Evolutionary conservation across 176 grass and related monocot genomes (phyloP).

Genomic region (Aegilops umbellulata): DNA sequence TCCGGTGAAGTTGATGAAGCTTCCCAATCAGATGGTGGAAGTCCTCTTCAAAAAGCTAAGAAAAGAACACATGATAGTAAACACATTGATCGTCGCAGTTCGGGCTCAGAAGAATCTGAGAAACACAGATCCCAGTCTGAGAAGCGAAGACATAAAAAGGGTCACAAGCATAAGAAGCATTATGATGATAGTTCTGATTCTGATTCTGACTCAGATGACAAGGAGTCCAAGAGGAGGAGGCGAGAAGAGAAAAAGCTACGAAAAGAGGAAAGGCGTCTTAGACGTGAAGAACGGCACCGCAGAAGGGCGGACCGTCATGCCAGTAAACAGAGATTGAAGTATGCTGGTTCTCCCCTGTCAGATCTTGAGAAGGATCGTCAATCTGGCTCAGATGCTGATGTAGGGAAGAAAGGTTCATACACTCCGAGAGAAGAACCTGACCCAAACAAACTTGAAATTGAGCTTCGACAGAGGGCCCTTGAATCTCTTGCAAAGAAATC

Average conservation of each 20-base stretch:
- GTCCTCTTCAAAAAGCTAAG: conserved; percentile 39
- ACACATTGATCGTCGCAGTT: conserved; percentile 37
- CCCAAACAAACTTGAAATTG: conserved; percentile 78
- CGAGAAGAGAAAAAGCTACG: conserved; percentile 71
- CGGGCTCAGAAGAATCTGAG: conserved; percentile 53
- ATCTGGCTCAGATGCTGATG: conserved; percentile 50
- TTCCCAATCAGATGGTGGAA: conserved; percentile 41
- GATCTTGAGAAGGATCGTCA: conserved; percentile 46
- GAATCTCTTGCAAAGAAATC: conserved; percentile 76
- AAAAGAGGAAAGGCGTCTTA: conserved; percentile 80
- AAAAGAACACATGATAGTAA: conserved; percentile 29
- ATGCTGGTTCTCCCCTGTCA: conserved; percentile 22
- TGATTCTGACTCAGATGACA: conserved; percentile 53
- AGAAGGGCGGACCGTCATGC: conserved; percentile 54
- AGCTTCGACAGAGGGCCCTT: conserved; percentile 86
- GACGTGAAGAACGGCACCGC: conserved; percentile 64
- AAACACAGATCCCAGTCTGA: conserved; percentile 48
- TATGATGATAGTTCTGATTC: conserved; percentile 58
- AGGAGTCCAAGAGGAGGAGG: conserved; percentile 62
- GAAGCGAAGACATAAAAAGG: conserved; percentile 65
- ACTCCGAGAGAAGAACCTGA: conserved; percentile 46
- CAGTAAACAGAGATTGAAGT: conserved; percentile 51
- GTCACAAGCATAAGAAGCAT: conserved; percentile 63
- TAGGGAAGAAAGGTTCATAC: conserved; percentile 37
- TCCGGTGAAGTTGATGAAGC: conserved; percentile 26